phyloP scores from a whole-genome alignment of 371 early-diverging fungal genomes.

The Syncephalis plumigaleata region DNA sequence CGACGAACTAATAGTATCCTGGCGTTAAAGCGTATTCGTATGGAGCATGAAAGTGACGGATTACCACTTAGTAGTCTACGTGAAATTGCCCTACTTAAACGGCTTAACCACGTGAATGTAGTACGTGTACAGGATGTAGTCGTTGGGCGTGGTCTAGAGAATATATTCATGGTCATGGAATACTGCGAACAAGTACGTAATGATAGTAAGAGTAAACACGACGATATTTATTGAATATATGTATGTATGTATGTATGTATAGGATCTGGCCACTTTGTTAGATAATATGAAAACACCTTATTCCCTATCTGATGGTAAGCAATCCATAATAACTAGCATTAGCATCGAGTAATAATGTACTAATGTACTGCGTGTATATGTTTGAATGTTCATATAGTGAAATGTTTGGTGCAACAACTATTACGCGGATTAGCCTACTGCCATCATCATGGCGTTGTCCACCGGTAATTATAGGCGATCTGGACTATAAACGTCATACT shows the following conservation, averaged over 20 bases:
- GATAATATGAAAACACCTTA: constrained; percentile 34
- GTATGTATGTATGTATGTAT: constrained; percentile 25
- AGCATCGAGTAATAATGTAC: neutral
- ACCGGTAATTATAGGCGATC: constrained; percentile 24
- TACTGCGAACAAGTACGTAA: constrained; percentile 45
- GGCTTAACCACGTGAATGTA: constrained; percentile 70
- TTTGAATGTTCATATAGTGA: constrained; percentile 39
- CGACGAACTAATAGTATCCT: constrained; percentile 40
- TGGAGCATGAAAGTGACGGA: constrained; percentile 68
- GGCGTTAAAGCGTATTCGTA: constrained; percentile 79
- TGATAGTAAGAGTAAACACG: too few relatives aligned
- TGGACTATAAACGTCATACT: neutral
- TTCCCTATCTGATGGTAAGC: neutral
- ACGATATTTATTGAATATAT: neutral
- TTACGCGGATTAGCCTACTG: constrained; percentile 61
- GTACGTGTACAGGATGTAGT: constrained; percentile 70
- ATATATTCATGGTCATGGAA: constrained; percentile 60
- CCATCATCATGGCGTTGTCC: constrained; percentile 56
- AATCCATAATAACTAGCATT: neutral
- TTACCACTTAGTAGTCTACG: constrained; percentile 69
- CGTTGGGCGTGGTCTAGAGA: constrained; percentile 37
- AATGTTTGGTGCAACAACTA: constrained; percentile 65
- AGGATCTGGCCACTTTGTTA: constrained; percentile 48
- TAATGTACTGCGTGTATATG: constrained; percentile 10
- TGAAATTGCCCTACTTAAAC: constrained; percentile 82